Evolutionary conservation across 2,329 filamentous ascomycete species (phyloP).

Genomic region (Penicillium decumbens): DNA sequence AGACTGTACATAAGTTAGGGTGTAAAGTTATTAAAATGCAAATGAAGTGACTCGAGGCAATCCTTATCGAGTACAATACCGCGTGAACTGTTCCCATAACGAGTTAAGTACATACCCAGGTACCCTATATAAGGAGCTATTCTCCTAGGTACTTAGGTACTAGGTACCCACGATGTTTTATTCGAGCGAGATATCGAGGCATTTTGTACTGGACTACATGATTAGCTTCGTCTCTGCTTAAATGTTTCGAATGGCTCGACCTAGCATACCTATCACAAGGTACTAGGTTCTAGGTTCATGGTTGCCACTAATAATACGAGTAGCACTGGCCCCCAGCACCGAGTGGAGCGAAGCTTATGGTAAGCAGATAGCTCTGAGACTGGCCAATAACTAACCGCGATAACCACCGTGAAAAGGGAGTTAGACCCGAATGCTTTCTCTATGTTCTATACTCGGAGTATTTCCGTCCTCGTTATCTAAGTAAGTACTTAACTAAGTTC

Average conservation of each 20-base stretch:
- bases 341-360: background rate
- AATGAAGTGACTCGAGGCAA: background rate
- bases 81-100: background rate
- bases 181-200: too few species aligned
- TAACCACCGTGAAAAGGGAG: background rate
- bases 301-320: background rate
- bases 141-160: too few species aligned
- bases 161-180: too few species aligned
- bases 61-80: constrained; percentile 1
- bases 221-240: too few species aligned
- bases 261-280: background rate
- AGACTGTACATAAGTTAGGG: background rate
- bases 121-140: too few species aligned
- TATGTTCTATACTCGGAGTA: background rate
- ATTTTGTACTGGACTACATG: too few species aligned
- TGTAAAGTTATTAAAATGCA: background rate
- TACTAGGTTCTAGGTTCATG: background rate
- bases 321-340: background rate
- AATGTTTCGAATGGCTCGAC: too few species aligned
- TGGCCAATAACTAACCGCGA: background rate
- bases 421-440: background rate
- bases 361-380: background rate
- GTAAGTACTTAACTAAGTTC: background rate
- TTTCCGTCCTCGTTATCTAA: background rate
- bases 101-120: too few species aligned